Conservation (phyloP, 129 eudicot species). For the Arctium minus region DNA sequence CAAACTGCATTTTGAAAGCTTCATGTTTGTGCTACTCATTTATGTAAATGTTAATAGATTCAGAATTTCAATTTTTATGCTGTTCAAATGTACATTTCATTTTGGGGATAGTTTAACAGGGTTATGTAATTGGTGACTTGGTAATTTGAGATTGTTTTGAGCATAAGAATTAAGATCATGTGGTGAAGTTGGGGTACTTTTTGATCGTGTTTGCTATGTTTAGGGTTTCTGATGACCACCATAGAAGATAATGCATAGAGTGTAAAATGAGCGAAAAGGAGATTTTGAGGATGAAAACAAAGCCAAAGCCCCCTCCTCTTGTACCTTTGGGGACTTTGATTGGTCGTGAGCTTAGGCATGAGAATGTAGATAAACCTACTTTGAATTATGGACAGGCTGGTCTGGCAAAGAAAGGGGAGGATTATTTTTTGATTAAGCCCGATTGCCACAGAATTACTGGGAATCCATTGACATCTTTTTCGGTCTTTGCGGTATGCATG, state of each 20-base stretch:
- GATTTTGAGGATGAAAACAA: slow-evolving; percentile 48
- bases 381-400: slow-evolving; percentile 78
- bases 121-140: no score
- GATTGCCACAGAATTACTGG: slow-evolving; percentile 69
- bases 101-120: not conserved
- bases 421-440: slow-evolving; percentile 63
- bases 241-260: slow-evolving; percentile 27
- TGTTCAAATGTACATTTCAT: not conserved
- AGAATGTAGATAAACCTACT: slow-evolving; percentile 22
- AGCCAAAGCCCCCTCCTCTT: slow-evolving; percentile 26
- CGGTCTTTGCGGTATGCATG: slow-evolving; percentile 68
- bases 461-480: slow-evolving; percentile 52
- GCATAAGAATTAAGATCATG: not conserved
- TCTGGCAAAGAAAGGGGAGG: slow-evolving; percentile 92
- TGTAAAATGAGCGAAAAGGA: slow-evolving; percentile 58
- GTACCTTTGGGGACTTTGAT: slow-evolving; percentile 78
- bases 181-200: not conserved
- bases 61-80: no score
- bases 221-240: slow-evolving; percentile 21
- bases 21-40: slow-evolving; percentile 12
- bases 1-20: slow-evolving; percentile 18
- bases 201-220: not conserved
- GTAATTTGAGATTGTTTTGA: no score
- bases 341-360: slow-evolving; percentile 43
- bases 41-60: not conserved